Evolutionary conservation across 1,284 basidiomycete species (phyloP), one percentile per base, ranked within the genome.

Genomic region (Pascua sp.): DNA sequence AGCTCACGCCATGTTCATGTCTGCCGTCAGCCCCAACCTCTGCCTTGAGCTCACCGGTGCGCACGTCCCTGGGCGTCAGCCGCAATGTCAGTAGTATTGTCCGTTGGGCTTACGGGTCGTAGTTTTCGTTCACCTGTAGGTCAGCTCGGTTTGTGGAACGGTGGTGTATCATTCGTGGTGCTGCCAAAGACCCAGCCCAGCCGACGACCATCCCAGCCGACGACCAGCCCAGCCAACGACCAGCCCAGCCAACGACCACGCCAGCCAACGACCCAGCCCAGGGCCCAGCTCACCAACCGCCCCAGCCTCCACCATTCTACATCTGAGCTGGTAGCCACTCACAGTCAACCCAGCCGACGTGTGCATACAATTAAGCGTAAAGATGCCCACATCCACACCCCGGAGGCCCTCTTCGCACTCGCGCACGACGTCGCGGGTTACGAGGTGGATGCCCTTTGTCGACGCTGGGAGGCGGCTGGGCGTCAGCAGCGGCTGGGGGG

Each of bases 321-420:
- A n/a, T n/a, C n/a, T n/a, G n/a, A n/a, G n/a, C n/a, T n/a, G n/a
- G n/a, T n/a, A n/a, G n/a, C n/a, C n/a, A 76, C 94, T 92, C 62
- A 95, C 80, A 0, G 89, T 92, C 66, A 96, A 78, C 1, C 88
- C 91, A 32, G 90, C 90, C 47, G 89, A 91, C 2, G 92, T 96
- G 74, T 96, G 92, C 75, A 94, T 85, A 68, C 91, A 92, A 68
- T 77, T 77, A 39, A 80, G 67, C 44, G 74, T 78, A 51, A 80
- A 72, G 17, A 78, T 71, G 39, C 79, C 72, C 24, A 86, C 88
- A 79, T 89, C 80, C 17, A 89, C 84, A 47, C 81, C 82, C 61
- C 83, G 80, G 49, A 97, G 75, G 0, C 91, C 92, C 47, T 87
- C 82, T 57, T 82, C 78, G 62, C 94, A 87, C 50, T 91, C 84